Percentiles rank a stretch among this genome's conserved stretches.
Evolutionary conservation across 345 rosid species (phyloP).

Genomic region (Clarkia xantiana): DNA sequence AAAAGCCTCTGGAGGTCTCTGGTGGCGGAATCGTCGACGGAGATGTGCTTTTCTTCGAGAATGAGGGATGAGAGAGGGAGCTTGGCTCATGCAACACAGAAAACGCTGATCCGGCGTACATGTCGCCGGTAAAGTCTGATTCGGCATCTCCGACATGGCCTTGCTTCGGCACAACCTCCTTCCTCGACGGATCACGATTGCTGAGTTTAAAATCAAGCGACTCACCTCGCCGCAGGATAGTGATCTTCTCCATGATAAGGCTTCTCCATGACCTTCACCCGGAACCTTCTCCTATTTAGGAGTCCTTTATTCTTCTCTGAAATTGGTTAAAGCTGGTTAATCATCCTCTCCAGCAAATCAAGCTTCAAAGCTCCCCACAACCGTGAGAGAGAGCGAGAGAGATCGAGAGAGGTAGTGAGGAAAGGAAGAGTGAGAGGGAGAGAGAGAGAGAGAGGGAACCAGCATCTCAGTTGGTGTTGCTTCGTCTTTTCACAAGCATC

Average conservation of each 20-base stretch:
- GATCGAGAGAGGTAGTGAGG: no score
- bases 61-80: slow-evolving; percentile 39
- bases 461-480: no score
- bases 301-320: no score
- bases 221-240: slow-evolving; percentile 36
- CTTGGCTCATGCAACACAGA: slow-evolving; percentile 43
- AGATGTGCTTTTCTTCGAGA: slow-evolving; percentile 28
- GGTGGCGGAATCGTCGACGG: slow-evolving; percentile 46
- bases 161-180: slow-evolving; percentile 10
- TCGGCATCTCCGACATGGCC: slow-evolving; percentile 14
- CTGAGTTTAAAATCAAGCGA: slow-evolving; percentile 33
- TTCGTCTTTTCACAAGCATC: no score
- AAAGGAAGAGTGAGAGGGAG: no score
- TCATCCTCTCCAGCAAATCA: no score
- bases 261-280: no score
- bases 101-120: slow-evolving; percentile 49
- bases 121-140: slow-evolving; percentile 15
- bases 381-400: no score
- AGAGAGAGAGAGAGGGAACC: no score
- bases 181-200: slow-evolving; percentile 5
- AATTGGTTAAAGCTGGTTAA: no score
- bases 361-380: no score
- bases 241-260: slow-evolving; percentile 28
- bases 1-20: slow-evolving; percentile 45
- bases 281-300: no score